A percentile compares a stretch with the other conserved stretches of the same genome.
Conservation (phyloP, 1,284 basidiomycete genomes). For the Kalmanozyma brasiliensis region DNA sequence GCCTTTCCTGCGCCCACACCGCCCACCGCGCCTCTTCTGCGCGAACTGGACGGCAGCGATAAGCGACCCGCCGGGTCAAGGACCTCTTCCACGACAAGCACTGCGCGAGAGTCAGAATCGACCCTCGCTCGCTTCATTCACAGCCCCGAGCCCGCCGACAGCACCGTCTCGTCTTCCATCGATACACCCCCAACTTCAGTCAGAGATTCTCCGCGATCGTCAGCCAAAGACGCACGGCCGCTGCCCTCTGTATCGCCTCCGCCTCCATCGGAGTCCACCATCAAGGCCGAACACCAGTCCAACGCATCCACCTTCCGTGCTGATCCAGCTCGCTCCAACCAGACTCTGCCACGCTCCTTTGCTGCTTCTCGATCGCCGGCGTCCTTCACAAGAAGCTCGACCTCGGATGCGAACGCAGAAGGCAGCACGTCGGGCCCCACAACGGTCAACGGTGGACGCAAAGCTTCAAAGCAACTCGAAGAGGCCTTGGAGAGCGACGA, state of each 20-base stretch:
- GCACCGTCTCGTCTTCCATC: slow-evolving; percentile 12
- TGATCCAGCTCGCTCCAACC: not conserved
- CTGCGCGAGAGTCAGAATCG: slow-evolving; percentile 1
- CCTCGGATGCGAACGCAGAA: not conserved
- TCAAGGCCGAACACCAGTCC: slow-evolving; percentile 7
- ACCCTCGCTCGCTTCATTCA: not conserved
- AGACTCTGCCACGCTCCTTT: slow-evolving; percentile 25
- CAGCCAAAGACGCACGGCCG: slow-evolving; percentile 1
- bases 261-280: slow-evolving; percentile 19
- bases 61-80: slow-evolving; percentile 4
- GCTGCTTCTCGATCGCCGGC: slow-evolving; percentile 3
- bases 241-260: slow-evolving; percentile 4
- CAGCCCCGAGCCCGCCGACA: slow-evolving; percentile 12
- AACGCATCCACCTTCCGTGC: not conserved
- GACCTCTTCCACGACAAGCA: slow-evolving; percentile 20
- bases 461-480: slow-evolving; percentile 2
- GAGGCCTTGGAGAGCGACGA: slow-evolving; percentile 17
- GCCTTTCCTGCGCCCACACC: slow-evolving; percentile 16
- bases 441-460: slow-evolving; percentile 5
- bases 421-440: slow-evolving; percentile 1
- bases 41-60: not conserved
- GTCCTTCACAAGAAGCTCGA: not conserved
- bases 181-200: slow-evolving; percentile 27
- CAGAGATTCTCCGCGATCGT: slow-evolving; percentile 8
- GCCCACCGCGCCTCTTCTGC: not conserved